These are phyloP conservation scores for Heliocybe sulcata DNA, from an alignment of 1,284 basidiomycete genomes.

Conservation along the genomic window DNA sequence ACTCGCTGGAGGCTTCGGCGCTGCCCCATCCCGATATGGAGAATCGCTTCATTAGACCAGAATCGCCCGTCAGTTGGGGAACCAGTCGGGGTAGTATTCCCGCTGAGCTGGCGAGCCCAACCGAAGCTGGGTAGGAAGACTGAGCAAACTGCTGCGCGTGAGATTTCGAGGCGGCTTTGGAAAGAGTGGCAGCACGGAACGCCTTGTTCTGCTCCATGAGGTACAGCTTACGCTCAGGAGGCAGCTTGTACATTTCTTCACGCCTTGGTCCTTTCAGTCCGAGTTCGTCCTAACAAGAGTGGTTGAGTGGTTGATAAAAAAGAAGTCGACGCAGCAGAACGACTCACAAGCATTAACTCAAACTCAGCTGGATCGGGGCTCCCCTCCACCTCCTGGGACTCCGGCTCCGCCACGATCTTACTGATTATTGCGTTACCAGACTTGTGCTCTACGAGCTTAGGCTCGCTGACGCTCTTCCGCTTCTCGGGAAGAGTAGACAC, in stretches of 20 bases:
- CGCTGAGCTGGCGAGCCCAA: conserved; percentile 52
- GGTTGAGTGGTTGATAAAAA: conserved; percentile 9
- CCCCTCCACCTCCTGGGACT: conserved; percentile 22
- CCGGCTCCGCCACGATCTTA: conserved; percentile 6
- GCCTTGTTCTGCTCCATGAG: conserved; percentile 50
- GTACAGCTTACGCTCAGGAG: conserved; percentile 62
- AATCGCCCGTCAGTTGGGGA: conserved; percentile 64
- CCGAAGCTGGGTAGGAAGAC: conserved; percentile 39
- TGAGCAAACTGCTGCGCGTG: conserved; percentile 19
- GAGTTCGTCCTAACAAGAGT: conserved; percentile 47
- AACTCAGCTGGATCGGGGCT: conserved; percentile 45
- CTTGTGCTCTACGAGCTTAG: conserved; percentile 41
- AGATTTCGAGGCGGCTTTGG: conserved; percentile 22
- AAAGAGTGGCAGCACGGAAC: conserved; percentile 25
- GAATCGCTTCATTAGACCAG: conserved; percentile 63
- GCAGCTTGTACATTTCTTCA: conserved; percentile 56
- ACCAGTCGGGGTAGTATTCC: conserved; percentile 50
- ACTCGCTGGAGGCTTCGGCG: conserved; percentile 22
- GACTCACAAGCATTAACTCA: conserved; percentile 61
- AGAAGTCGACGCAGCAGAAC: not conserved
- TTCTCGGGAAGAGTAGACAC: conserved; percentile 24
- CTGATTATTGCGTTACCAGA: conserved; percentile 21
- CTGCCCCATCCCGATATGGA: conserved; percentile 62
- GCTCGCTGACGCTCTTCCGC: conserved; percentile 62
- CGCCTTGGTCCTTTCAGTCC: conserved; percentile 69